phyloP scores from a whole-genome alignment of 352 stramenopile species.

The Pythium brachiatum region DNA sequence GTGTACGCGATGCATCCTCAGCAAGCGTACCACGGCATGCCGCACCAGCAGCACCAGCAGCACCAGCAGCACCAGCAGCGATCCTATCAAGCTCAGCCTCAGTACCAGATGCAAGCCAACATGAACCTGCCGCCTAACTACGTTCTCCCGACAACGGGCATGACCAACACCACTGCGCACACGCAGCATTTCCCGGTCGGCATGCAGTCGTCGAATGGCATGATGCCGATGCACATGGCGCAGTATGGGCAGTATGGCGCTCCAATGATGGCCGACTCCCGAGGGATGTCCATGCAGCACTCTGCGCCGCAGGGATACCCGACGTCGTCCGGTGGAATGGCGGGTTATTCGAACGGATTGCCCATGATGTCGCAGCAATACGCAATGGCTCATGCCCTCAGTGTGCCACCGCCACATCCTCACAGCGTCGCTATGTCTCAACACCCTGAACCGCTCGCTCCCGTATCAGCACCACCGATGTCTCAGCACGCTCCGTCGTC shows the following conservation, averaged over 20 bases:
- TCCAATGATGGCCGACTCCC: slow-evolving; percentile 10
- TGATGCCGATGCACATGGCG: slow-evolving; percentile 20
- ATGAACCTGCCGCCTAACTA: slow-evolving; percentile 52
- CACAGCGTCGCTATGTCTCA: not conserved
- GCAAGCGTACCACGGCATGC: slow-evolving; percentile 48
- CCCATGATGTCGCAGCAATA: slow-evolving; percentile 17
- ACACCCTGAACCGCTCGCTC: slow-evolving; percentile 10
- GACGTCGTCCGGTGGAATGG: slow-evolving; percentile 8
- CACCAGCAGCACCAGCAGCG: slow-evolving; percentile 24
- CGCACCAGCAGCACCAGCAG: slow-evolving; percentile 18
- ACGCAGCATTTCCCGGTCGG: slow-evolving; percentile 18
- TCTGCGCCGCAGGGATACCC: slow-evolving; percentile 10
- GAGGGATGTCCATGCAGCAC: slow-evolving; percentile 6
- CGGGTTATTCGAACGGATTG: slow-evolving; percentile 17
- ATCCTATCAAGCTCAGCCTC: slow-evolving; percentile 34
- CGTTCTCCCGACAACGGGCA: slow-evolving; percentile 31
- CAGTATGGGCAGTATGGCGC: slow-evolving; percentile 18
- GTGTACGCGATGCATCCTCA: slow-evolving; percentile 39
- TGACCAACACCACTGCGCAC: not conserved
- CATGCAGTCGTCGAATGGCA: slow-evolving; percentile 6
- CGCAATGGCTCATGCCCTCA: slow-evolving; percentile 16
- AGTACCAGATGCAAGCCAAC: slow-evolving; percentile 47
- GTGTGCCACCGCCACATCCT: slow-evolving; percentile 13
- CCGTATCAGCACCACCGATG: slow-evolving; percentile 22
- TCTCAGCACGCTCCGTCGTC: slow-evolving; percentile 36